A percentile compares a stretch with the other conserved stretches of the same genome.
Conservation (phyloP, 108 stramenopile genomes). For the Seminavis robusta region DNA sequence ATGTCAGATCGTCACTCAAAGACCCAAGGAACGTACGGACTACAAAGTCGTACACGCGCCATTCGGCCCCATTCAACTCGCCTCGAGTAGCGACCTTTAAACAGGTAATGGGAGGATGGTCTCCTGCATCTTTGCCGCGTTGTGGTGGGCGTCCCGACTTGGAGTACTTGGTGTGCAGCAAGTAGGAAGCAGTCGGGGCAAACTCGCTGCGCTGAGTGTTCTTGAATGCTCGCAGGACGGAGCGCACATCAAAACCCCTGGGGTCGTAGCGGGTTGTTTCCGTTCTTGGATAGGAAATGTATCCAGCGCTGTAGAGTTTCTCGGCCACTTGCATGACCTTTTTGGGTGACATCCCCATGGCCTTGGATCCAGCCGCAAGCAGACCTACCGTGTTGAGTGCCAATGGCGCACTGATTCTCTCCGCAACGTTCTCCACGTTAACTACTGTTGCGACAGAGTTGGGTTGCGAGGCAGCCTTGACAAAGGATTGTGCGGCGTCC, state of each 20-base stretch:
- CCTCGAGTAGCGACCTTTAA: constrained; percentile 13
- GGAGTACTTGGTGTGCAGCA: constrained; percentile 24
- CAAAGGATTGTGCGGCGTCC: constrained; percentile 5
- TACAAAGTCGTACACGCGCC: constrained; percentile 32
- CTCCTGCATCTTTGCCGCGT: constrained; percentile 41
- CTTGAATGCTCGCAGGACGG: constrained; percentile 8
- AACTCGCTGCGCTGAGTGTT: constrained; percentile 25
- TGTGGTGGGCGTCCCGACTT: constrained; percentile 31
- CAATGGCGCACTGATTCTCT: constrained; percentile 12
- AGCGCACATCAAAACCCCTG: constrained; percentile 38
- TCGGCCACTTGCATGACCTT: constrained; percentile 29
- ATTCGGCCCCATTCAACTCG: constrained; percentile 19
- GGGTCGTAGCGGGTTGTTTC: constrained; percentile 67
- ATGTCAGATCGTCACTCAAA: constrained; percentile 17
- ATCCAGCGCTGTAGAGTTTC: constrained; percentile 60
- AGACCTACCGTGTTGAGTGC: constrained; percentile 29
- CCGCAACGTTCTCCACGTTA: neutral
- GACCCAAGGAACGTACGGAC: constrained; percentile 24
- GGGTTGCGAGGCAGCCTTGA: constrained; percentile 6
- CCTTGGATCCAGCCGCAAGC: constrained; percentile 27
- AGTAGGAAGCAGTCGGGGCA: constrained; percentile 38
- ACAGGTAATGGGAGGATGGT: constrained; percentile 33
- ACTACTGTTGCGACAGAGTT: constrained; percentile 6
- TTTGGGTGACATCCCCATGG: constrained; percentile 32
- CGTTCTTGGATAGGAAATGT: constrained; percentile 69